Evolutionary conservation across 2,329 filamentous ascomycete species (phyloP), one percentile per base, ranked within the genome.

Genomic region (Coniella lustricola): DNA sequence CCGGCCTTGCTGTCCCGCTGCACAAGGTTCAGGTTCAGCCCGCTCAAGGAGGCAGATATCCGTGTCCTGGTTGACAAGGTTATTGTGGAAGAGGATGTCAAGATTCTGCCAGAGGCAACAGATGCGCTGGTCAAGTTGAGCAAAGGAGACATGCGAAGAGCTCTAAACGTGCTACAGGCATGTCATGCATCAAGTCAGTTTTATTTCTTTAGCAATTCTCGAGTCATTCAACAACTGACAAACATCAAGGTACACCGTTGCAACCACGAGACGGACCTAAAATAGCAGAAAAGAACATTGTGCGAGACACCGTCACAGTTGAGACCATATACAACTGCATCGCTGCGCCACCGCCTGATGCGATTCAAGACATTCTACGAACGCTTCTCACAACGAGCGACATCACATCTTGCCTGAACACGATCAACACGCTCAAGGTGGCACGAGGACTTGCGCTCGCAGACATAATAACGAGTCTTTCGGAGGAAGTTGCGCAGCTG

Each of bases 291-390:
- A 73, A 78, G 67, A 76, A 84, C 46, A 81, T 90, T 22, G 74
- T 84, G 48, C 78, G 89, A 35, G 91, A 97, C 25, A 75, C 58
- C 51, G 79, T 88, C 57, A 95, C 96, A 56, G 95, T 87, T 32
- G 86, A 95, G 63, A 89, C 87, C 7, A 97, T 98, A 61, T 98
- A 96, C 74, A 90, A 90, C 67, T 98, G 93, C 67, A 95, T 98
- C 62, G 93, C 93, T 8, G 91, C 91, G 2, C 93, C 93, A 3
- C 90, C 94, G 57, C 93, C 93, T 1, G 81, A 84, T 20, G 91
- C 95, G 59, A 89, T 97, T 61, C 77, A 80, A 56, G 81, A 86
- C 58, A 97, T 98, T 46, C 75, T 90, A 56, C 78, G 85, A 56
- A 95, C 89, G 0, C 75, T 98, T 29, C 77, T 97, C 22, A 82